Evolutionary conservation across 164 flowering plant genomes (phyloP).

Genomic region (Annona cherimola): DNA sequence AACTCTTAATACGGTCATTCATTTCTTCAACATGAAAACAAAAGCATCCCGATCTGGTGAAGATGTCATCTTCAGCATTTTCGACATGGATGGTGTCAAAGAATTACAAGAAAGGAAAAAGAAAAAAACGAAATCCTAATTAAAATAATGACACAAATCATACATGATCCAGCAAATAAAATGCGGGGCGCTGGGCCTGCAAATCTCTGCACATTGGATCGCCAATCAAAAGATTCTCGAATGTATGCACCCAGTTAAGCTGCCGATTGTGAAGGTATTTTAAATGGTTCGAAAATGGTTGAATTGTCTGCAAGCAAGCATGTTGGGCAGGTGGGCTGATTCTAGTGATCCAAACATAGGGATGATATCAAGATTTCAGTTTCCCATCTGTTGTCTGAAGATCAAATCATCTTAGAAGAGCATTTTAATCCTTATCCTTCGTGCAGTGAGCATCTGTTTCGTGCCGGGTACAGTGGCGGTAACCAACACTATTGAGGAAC

Average conservation of each 20-base stretch:
- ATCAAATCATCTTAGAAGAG: neutral
- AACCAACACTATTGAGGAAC: conserved; percentile 68
- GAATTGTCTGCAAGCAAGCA: neutral
- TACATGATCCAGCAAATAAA: too few species aligned
- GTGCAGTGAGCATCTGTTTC: conserved; percentile 98
- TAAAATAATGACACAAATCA: too few species aligned
- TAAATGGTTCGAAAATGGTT: too few species aligned
- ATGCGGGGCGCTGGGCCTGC: too few species aligned
- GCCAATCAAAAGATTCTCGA: neutral
- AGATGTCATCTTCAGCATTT: too few species aligned
- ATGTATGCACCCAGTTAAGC: neutral
- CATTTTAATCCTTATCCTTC: conserved; percentile 24
- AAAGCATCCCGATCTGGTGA: too few species aligned
- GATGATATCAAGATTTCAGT: neutral
- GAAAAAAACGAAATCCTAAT: too few species aligned
- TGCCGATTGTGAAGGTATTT: neutral
- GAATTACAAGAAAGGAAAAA: too few species aligned
- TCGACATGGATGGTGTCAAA: too few species aligned
- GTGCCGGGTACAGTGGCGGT: conserved; percentile 62
- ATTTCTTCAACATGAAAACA: too few species aligned
- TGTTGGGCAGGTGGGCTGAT: neutral
- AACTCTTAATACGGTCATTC: too few species aligned
- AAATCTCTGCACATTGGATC: neutral
- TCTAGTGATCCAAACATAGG: neutral
- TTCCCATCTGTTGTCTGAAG: neutral